Evolutionary conservation across 495 filamentous ascomycete species (phyloP).

Genomic region (Xylaria cubensis): DNA sequence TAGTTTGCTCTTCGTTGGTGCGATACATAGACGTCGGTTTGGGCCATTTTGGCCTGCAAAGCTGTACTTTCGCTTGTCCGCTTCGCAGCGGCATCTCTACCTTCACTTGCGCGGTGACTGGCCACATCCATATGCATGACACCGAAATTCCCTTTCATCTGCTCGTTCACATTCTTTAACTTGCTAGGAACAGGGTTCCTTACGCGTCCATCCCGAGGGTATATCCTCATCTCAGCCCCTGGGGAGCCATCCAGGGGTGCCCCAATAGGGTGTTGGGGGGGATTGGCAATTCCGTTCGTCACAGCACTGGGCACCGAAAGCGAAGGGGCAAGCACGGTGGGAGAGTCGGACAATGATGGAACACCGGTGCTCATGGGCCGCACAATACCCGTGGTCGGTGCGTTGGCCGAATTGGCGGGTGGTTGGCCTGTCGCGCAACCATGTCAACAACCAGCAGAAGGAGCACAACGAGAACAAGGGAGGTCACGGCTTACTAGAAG

Average conservation of each 20-base stretch:
- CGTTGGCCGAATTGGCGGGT: conserved; percentile 42
- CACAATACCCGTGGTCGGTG: conserved; percentile 28
- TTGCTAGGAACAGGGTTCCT: conserved; percentile 64
- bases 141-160: conserved; percentile 63
- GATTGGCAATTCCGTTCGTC: conserved; percentile 32
- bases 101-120: conserved; percentile 49
- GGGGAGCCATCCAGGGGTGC: conserved; percentile 34
- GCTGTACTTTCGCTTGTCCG: conserved; percentile 64
- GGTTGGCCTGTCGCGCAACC: conserved; percentile 37
- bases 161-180: conserved; percentile 62
- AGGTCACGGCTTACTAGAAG: conserved; percentile 36
- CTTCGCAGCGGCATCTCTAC: conserved; percentile 60
- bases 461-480: conserved; percentile 5
- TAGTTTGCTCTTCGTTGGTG: conserved; percentile 51
- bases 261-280: conserved; percentile 33
- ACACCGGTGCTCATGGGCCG: conserved; percentile 28
- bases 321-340: conserved; percentile 32
- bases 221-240: conserved; percentile 39
- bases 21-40: conserved; percentile 58
- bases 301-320: conserved; percentile 30
- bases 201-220: conserved; percentile 58
- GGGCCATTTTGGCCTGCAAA: conserved; percentile 57
- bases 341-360: conserved; percentile 35
- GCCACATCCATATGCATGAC: conserved; percentile 64
- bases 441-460: conserved; percentile 28